Base-by-base conservation (phyloP, 352 stramenopile genomes). In the Globisporangium polare region DNA sequence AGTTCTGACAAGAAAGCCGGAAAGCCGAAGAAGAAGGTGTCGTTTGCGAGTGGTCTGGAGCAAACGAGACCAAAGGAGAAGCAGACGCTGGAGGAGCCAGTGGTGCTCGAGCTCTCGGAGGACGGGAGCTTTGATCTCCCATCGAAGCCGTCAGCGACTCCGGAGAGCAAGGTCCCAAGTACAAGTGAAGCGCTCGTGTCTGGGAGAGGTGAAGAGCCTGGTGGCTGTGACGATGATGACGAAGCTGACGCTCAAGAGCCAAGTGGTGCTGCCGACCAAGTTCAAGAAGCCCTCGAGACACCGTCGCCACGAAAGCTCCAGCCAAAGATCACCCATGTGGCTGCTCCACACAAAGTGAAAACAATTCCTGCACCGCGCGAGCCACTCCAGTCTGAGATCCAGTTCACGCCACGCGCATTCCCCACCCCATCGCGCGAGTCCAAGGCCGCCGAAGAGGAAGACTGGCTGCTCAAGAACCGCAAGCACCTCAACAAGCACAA, bases 401-500 rank as follows among this genome's bases (percentile, higher is more conserved):
- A 67, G n/a, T 94, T 94, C 58, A 94, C 85, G 0, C 82, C 83
- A 27, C 76, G 85, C 5, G 74, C 89, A 22, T 94, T 92, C 41
- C 85, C 85, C 1, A 94, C 85, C 1, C 85, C 85, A 15, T 86
- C 75, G 0, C 81, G 85, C 45, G 85, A 94, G 61, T 94, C 85
- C 7, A 94, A 88, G 47, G 85, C 83, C 33, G 81, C 73, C 2
- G 85, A 94, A 33, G 85, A 94, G 45, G 83, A 94, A 63, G 75
- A 90, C 55, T 94, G 85, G 85, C 63, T 94, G 33, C 39, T 94
- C 15, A 94, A 94, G 64, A 92, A 94, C 53, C 79, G 83, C 3
- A 87, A 89, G 15, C 78, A 94, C 41, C 66, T 94, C 17, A 86
- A 83, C 17, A 80, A 80, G 35, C 85, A 94, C 70, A 75, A 88